phyloP scores from a whole-genome alignment of 108 stramenopile species.

The Nannochloropsis granulata region DNA sequence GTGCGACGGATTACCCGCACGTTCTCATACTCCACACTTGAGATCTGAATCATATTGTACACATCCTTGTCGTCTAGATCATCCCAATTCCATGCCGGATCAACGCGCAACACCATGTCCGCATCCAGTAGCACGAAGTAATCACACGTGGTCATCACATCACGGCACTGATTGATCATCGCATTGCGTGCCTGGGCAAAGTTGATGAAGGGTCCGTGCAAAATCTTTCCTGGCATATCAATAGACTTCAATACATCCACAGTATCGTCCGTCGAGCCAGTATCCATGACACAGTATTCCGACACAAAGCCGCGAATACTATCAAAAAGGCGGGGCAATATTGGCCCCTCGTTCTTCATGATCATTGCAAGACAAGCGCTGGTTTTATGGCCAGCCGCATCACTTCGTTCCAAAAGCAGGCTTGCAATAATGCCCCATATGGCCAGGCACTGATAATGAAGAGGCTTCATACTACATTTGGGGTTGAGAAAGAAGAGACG shows the following conservation, averaged over 20 bases:
- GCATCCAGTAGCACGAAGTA: background rate
- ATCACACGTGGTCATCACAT: background rate
- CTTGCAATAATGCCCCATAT: too few species aligned
- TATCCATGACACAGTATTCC: background rate
- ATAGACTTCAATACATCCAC: background rate
- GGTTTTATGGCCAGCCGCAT: background rate
- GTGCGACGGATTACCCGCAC: background rate
- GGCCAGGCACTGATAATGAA: too few species aligned
- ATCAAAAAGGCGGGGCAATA: background rate
- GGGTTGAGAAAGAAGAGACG: too few species aligned
- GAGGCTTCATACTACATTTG: too few species aligned
- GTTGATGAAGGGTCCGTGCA: background rate
- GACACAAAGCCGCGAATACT: background rate
- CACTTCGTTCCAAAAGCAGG: too few species aligned
- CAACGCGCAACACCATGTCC: background rate
- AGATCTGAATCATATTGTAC: background rate
- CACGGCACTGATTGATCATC: background rate
- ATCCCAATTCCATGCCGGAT: background rate
- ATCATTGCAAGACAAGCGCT: background rate
- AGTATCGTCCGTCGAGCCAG: background rate
- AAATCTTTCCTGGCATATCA: background rate
- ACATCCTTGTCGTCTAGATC: background rate
- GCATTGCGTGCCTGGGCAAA: background rate
- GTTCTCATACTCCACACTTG: background rate
- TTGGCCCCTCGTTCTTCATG: background rate